A percentile compares a stretch with the other conserved stretches of the same genome.
These are phyloP conservation scores for Tolypocladium paradoxum DNA, from an alignment of 2,329 filamentous ascomycete species.

Conservation along the genomic window DNA sequence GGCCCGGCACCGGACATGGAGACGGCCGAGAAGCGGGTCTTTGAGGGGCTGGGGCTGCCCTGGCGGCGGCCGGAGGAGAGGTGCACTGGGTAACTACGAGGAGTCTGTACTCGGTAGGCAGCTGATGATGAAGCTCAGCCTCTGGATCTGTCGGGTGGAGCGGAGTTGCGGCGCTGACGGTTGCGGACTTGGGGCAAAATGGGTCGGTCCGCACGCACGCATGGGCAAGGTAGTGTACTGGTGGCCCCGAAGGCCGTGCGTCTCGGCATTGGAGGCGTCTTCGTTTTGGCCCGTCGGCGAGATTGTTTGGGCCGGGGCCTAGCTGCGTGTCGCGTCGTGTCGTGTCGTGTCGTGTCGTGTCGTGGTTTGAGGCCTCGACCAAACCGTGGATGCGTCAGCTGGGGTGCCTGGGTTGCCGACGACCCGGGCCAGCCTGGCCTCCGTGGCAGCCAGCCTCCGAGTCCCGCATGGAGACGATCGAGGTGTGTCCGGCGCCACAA, in stretches of 20 bases:
- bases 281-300: not conserved
- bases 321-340: too few species aligned
- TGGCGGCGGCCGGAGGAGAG: slow-evolving; percentile 57
- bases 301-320: not conserved
- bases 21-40: slow-evolving; percentile 70
- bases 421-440: not conserved
- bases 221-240: too few species aligned
- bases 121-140: not conserved
- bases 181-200: not conserved
- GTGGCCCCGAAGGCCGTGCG: too few species aligned
- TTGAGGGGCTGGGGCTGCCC: slow-evolving; percentile 61
- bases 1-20: slow-evolving; percentile 49
- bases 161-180: not conserved
- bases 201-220: too few species aligned
- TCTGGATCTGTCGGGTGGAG: not conserved
- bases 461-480: too few species aligned
- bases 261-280: not conserved
- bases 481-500: too few species aligned
- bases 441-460: too few species aligned
- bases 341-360: too few species aligned
- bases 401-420: not conserved
- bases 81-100: slow-evolving; percentile 51
- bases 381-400: not conserved
- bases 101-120: too few species aligned
- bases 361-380: not conserved